Percentiles rank a stretch among this genome's conserved stretches.
These are phyloP conservation scores for Fusarium armeniacum DNA, from an alignment of 2,329 filamentous ascomycete species.

Conservation along the genomic window DNA sequence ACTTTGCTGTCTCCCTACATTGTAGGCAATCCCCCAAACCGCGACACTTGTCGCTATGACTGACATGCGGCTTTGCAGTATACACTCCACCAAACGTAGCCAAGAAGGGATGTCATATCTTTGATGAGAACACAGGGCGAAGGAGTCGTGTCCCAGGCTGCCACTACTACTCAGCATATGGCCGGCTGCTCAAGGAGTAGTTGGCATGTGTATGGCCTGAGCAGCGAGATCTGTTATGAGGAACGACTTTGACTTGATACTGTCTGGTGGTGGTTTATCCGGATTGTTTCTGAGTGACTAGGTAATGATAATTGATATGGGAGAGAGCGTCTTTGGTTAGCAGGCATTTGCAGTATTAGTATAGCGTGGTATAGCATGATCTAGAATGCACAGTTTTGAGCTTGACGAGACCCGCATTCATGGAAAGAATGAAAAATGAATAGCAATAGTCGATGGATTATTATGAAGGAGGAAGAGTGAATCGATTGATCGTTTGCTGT, in stretches of 20 bases:
- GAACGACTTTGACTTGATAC: conserved; percentile 39
- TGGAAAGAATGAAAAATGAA: conserved; percentile 32
- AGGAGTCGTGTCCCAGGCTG: conserved; percentile 78
- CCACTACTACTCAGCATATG: conserved; percentile 78
- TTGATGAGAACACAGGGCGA: conserved; percentile 81
- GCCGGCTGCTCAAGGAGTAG: conserved; percentile 61
- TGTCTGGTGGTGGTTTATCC: conserved; percentile 13
- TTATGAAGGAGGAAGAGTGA: conserved; percentile 35
- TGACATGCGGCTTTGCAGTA: conserved; percentile 62
- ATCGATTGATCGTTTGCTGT: conserved; percentile 22
- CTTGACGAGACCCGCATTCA: conserved; percentile 38
- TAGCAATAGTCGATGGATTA: conserved; percentile 9
- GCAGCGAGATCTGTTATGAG: conserved; percentile 35
- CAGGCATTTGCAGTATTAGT: conserved; percentile 31
- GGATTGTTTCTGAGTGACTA: conserved; percentile 19
- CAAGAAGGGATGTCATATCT: conserved; percentile 84
- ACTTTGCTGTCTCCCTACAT: conserved; percentile 88
- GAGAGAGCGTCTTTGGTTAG: not conserved
- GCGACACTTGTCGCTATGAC: conserved; percentile 52
- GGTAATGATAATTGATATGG: conserved; percentile 8
- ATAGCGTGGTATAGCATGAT: conserved; percentile 4
- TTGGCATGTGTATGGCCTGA: conserved; percentile 8
- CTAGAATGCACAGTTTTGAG: conserved; percentile 37
- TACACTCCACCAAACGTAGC: conserved; percentile 93
- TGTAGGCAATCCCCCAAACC: conserved; percentile 58